Conservation (phyloP, 2,329 filamentous ascomycete species). For the Westerdykella aurantiaca region DNA sequence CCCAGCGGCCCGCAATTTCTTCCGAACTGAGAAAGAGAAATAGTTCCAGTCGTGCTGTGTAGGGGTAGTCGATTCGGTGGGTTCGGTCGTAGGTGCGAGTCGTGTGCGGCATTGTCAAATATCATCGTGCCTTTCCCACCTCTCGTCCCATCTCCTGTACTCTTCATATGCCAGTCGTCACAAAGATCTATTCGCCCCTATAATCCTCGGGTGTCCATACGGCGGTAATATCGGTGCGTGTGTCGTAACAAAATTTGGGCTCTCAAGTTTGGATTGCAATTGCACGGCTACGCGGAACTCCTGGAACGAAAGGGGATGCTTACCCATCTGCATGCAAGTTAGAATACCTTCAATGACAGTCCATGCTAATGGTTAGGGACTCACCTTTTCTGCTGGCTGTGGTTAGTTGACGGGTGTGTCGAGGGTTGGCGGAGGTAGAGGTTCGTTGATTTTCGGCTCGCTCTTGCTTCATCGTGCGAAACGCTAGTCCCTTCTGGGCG, state of each 20-base stretch:
- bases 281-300: constrained; percentile 19
- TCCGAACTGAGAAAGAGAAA: not conserved
- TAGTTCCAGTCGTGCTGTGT: too few relatives aligned
- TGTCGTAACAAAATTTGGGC: not conserved
- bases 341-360: constrained; percentile 10
- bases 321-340: constrained; percentile 55
- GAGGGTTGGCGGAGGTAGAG: constrained; percentile 13
- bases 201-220: too few relatives aligned
- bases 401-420: constrained; percentile 35
- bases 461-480: constrained; percentile 11
- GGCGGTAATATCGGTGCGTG: too few relatives aligned
- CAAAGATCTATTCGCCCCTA: too few relatives aligned
- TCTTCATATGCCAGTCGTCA: too few relatives aligned
- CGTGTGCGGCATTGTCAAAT: too few relatives aligned
- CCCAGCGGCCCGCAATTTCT: constrained; percentile 26
- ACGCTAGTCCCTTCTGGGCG: constrained; percentile 22
- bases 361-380: constrained; percentile 12
- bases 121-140: too few relatives aligned
- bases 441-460: constrained; percentile 10
- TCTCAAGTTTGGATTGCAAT: constrained; percentile 23
- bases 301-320: constrained; percentile 38
- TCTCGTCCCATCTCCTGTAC: too few relatives aligned
- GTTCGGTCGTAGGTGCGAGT: too few relatives aligned
- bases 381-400: constrained; percentile 53
- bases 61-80: too few relatives aligned